Evolutionary conservation across 257 asterid species (phyloP).

Genomic region (Anisodus acutangulus): DNA sequence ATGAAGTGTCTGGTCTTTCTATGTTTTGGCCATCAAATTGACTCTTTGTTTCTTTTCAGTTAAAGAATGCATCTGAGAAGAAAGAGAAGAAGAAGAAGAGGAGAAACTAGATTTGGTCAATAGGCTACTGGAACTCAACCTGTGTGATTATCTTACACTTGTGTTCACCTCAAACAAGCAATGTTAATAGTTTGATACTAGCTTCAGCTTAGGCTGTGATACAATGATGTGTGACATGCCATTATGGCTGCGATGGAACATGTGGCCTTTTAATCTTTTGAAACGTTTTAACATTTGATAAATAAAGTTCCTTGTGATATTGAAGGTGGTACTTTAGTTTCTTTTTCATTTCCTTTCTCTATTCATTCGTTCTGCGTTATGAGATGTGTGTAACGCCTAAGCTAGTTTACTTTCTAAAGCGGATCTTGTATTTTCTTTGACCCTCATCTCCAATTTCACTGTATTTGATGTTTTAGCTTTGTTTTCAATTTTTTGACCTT

Average conservation of each 20-base stretch:
- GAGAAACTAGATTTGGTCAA: slow-evolving; percentile 43
- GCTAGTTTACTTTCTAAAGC: background rate
- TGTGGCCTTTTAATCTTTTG: background rate
- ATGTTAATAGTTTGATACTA: slow-evolving; percentile 17
- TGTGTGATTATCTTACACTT: background rate
- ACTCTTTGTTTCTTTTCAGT: slow-evolving; percentile 47
- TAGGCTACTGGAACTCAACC: background rate
- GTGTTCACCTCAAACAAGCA: background rate
- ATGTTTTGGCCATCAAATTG: background rate
- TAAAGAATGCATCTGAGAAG: slow-evolving; percentile 84
- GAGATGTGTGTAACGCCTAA: background rate
- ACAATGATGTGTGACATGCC: background rate
- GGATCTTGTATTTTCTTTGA: background rate
- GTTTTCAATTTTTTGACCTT: background rate
- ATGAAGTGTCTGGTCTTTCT: background rate
- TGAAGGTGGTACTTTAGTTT: background rate
- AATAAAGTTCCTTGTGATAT: background rate
- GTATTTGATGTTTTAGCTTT: background rate
- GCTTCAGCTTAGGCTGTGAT: slow-evolving; percentile 19
- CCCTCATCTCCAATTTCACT: background rate
- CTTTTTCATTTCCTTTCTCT: background rate
- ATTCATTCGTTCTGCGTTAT: background rate
- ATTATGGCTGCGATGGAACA: background rate
- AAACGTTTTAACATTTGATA: background rate
- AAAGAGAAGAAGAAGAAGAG: slow-evolving; percentile 87